Percentiles rank a stretch among this genome's conserved stretches.
phyloP scores from a whole-genome alignment of 306 rosid species.

The Casuarina cunninghamiana region DNA sequence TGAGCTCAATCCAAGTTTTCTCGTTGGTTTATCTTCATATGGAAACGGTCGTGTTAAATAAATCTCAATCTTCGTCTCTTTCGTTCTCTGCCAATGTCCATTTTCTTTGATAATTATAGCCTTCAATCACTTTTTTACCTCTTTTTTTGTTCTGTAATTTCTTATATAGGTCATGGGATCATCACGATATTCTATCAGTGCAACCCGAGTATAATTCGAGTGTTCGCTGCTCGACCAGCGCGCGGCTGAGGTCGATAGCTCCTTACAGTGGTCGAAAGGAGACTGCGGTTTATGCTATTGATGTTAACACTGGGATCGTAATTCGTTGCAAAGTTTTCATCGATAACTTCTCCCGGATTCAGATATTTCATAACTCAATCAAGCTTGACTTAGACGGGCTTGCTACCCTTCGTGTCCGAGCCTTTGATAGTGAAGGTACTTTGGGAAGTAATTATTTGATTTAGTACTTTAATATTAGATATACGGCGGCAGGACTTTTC shows the following conservation, averaged over 20 bases:
- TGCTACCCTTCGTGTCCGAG: slow-evolving; percentile 81
- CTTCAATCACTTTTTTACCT: neutral
- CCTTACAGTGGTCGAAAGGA: slow-evolving; percentile 89
- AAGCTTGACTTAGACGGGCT: slow-evolving; percentile 98
- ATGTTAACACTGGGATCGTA: slow-evolving; percentile 64
- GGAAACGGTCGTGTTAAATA: neutral
- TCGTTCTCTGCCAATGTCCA: neutral
- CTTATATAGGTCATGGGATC: slow-evolving; percentile 87
- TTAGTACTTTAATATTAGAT: neutral
- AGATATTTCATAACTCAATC: slow-evolving; percentile 82
- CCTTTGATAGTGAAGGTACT: slow-evolving; percentile 87
- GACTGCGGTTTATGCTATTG: slow-evolving; percentile 93
- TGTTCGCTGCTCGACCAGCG: slow-evolving; percentile 84
- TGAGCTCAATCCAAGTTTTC: neutral
- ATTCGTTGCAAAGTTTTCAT: slow-evolving; percentile 92
- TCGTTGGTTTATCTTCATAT: no score
- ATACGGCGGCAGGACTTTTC: neutral
- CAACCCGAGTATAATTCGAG: slow-evolving; percentile 80
- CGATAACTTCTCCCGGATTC: slow-evolving; percentile 78
- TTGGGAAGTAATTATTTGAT: neutral
- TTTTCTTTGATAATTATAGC: neutral
- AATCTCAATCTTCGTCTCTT: neutral
- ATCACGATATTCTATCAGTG: slow-evolving; percentile 80
- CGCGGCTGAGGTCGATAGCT: slow-evolving; percentile 73
- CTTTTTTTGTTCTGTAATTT: neutral